Evolutionary conservation across 2,329 filamentous ascomycete genomes (phyloP).

Genomic region (Ceratocystis destructans): DNA sequence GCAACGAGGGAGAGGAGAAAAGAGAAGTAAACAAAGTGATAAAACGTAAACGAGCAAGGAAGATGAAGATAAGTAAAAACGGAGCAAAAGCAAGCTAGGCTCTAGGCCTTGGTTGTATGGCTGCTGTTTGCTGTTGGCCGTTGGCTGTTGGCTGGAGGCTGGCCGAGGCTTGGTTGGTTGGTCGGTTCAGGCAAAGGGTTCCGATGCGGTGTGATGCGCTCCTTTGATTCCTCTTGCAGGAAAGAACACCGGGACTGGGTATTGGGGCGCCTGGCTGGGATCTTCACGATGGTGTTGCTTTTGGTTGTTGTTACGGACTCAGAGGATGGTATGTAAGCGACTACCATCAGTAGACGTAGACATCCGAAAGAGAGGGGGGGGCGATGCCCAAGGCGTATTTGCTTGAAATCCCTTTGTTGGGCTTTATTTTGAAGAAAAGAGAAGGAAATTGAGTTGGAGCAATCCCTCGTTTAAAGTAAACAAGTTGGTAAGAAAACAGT

Average conservation of each 20-base stretch:
- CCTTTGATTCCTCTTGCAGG: conserved; percentile 7
- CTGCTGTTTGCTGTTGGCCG: too few species aligned
- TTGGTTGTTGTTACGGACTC: not conserved
- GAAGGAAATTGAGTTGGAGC: not conserved
- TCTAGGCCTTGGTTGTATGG: too few species aligned
- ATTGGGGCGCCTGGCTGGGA: not conserved
- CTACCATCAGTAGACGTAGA: not conserved
- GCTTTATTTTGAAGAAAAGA: not conserved
- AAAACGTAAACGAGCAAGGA: not conserved
- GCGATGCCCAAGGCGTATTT: not conserved
- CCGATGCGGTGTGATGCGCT: conserved; percentile 6
- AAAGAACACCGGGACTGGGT: not conserved
- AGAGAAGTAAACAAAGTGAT: not conserved
- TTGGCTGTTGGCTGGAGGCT: too few species aligned
- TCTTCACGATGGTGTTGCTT: not conserved
- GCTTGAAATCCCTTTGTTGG: not conserved
- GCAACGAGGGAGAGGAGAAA: not conserved
- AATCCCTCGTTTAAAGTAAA: not conserved
- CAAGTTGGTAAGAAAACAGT: not conserved
- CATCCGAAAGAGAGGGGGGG: not conserved
- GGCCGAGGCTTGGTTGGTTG: not conserved
- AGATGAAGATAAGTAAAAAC: not conserved
- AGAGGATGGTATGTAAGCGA: too few species aligned
- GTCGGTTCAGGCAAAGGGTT: not conserved
- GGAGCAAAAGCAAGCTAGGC: not conserved